These are phyloP conservation scores for Globisporangium yorkense DNA, from an alignment of 352 stramenopile genomes.

Conservation along the genomic window DNA sequence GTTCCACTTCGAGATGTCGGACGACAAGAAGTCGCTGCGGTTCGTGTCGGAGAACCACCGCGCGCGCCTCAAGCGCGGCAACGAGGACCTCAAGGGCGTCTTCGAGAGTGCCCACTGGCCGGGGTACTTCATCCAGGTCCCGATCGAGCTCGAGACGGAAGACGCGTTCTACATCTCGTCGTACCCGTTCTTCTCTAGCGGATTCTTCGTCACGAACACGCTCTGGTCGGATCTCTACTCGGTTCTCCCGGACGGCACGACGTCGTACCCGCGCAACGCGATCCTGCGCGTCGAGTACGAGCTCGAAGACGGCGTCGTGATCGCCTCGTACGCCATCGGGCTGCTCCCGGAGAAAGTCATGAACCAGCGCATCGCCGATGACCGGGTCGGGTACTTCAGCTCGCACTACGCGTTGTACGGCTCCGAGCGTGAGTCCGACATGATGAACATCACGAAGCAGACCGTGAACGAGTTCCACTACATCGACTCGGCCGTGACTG, in stretches of 20 bases:
- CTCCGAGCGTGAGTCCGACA: constrained; percentile 21
- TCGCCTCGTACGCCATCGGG: constrained; percentile 68
- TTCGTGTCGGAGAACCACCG: constrained; percentile 61
- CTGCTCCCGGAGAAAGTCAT: constrained; percentile 58
- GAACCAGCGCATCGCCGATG: constrained; percentile 49
- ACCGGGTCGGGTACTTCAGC: constrained; percentile 80
- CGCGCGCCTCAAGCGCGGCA: constrained; percentile 23
- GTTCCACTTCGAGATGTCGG: constrained; percentile 61
- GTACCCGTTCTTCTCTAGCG: constrained; percentile 51
- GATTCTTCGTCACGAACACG: constrained; percentile 65
- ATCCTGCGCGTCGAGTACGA: constrained; percentile 77
- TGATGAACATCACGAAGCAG: constrained; percentile 1
- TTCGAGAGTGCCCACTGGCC: constrained; percentile 68
- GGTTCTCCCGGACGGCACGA: constrained; percentile 15
- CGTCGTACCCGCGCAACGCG: constrained; percentile 59
- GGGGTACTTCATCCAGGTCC: constrained; percentile 41
- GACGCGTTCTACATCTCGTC: constrained; percentile 41
- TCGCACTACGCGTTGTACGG: constrained; percentile 57
- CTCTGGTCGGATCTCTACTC: constrained; percentile 38
- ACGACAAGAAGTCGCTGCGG: constrained; percentile 28
- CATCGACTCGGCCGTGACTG: constrained; percentile 48
- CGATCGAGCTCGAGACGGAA: constrained; percentile 61
- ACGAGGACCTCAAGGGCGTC: constrained; percentile 41
- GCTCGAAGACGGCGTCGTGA: constrained; percentile 37
- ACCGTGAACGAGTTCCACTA: constrained; percentile 27